Base-by-base conservation (phyloP, 441 rosid species). In the Biscutella laevigata region DNA sequence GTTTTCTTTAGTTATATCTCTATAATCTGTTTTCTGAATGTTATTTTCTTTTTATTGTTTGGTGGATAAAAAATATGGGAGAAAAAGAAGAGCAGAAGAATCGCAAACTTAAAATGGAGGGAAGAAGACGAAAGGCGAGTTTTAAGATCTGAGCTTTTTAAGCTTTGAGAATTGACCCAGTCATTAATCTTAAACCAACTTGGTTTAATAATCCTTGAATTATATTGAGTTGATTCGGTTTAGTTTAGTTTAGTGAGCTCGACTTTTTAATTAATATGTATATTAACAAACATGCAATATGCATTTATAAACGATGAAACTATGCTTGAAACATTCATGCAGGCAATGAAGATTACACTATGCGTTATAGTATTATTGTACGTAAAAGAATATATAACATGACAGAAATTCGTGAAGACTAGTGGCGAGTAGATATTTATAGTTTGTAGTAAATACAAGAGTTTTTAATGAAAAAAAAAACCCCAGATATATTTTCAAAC, bases 211-310 rank as follows among this genome's bases (percentile, higher is more conserved):
- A n/a, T 52, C 33, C 16, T 27, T n/a, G 7, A 14, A 12, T 17
- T 46, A 64, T 48, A 53, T 27, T 51, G 64, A 65, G 70, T 65
- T 58, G 65, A 66, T 65, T 58, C 65, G 70, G 51, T 14, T 43
- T 4, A 20, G 47, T 15, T 19, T 24, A 16, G 17, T 38, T n/a
- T 19, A 22, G 30, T 6, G 5, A 3, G 19, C 2, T 63, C 36
- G 33, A 46, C 11, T 29, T 7, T 11, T 50, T 2, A 4, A 11
- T 12, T 43, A 6, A 4, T 40, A 41, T n/a, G 3, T 25, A 9
- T 26, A 26, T 9, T 9, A 19, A 10, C 4, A 45, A 30, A 56
- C 43, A 53, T 43, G 54, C 53, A 64, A 40, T 41, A 33, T 8
- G 35, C 53, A 50, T 58, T 50, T 35, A 51, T 50, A 9, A 34